Evolutionary conservation across 768 basidiomycete genomes (phyloP), one percentile per base, ranked within the genome.

Genomic region (Favolaschia claudopus): DNA sequence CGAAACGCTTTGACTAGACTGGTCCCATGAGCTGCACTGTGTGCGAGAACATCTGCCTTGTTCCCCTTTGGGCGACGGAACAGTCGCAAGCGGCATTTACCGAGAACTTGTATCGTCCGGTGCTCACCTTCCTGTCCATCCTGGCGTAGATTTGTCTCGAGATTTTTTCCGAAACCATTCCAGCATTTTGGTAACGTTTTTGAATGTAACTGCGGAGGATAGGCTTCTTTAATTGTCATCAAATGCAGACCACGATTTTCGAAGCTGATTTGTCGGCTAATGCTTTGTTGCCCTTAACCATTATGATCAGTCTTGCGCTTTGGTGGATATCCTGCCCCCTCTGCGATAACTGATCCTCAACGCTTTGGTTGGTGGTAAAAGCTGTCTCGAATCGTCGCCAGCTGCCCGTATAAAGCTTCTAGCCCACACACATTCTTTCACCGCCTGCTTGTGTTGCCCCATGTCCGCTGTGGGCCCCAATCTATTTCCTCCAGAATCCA

Each of bases 181-280:
- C 9, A 24, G 17, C 7, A 15, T 39, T 38, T 17, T 24, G 15
- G n/a, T 22, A 2, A 17, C 6, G 33, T 38, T 8, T 20, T 39
- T 4, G 3, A 8, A 0, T 28, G 25, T 27, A n/a, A n/a, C n/a
- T n/a, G n/a, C n/a, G n/a, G 10, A 46, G 38, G 47, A 44, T n/a
- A 22, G 1, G 20, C 12, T 39, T 32, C 20, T 10, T 49, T 37
- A 48, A 31, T n/a, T 37, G 39, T 3, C 56, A 54, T 60, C 53
- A 50, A 49, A 37, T 55, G 53, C 50, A 40, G 51, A 47, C 50
- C 53, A 42, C 59, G n/a, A 49, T 48, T 55, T 60, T 60, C 59
- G 59, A 60, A 60, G 59, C 59, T 28, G 32, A 52, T 59, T 52
- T 37, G n/a, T 42, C 50, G 50, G 58, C 52, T 60, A 43, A 55